Base-by-base conservation (phyloP, 1,139 yeast genomes). In the Magnusiomyces tetraspermus region DNA sequence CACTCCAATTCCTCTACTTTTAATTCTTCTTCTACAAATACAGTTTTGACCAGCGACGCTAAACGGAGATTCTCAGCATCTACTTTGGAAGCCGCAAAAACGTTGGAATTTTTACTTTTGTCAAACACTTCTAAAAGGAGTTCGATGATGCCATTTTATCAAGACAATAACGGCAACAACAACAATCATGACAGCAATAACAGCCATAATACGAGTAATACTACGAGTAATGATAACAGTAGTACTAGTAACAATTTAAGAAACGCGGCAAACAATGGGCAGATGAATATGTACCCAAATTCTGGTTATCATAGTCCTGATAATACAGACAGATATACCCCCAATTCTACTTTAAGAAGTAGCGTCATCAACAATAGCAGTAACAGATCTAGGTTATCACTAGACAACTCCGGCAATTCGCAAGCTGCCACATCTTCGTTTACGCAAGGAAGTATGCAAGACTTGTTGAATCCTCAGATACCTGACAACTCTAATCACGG, bases 341-440 rank as follows among this genome's bases (percentile, higher is more conserved):
- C n/a, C n/a, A n/a, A n/a, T n/a, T n/a, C n/a, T 38, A 41, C 19
- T 49, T 45, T 21, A 37, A 45, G 24, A 31, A 37, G 2, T 37
- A 24, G 6, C 49, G 23, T 1, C 38, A 45, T 17, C 44, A 45
- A 23, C 36, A 46, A n/a, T 38, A 26, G 48, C 31, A 46, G 28
- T 41, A 46, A 48, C 30, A 43, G 48, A 40, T 2, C 13, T 8
- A 8, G 11, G 8, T 30, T 30, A 30, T 13, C 33, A 30, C 13
- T n/a, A n/a, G n/a, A n/a, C n/a, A n/a, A n/a, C n/a, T n/a, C n/a
- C n/a, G n/a, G n/a, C n/a, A n/a, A n/a, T n/a, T n/a, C n/a, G n/a
- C n/a, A n/a, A n/a, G n/a, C n/a, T n/a, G n/a, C n/a, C n/a, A n/a
- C n/a, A n/a, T 11, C 11, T 28, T 11, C 6, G 33, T 28, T 28